A percentile compares a stretch with the other conserved stretches of the same genome.
phyloP scores from a whole-genome alignment of 768 basidiomycete species.

The Ramaria rubella region DNA sequence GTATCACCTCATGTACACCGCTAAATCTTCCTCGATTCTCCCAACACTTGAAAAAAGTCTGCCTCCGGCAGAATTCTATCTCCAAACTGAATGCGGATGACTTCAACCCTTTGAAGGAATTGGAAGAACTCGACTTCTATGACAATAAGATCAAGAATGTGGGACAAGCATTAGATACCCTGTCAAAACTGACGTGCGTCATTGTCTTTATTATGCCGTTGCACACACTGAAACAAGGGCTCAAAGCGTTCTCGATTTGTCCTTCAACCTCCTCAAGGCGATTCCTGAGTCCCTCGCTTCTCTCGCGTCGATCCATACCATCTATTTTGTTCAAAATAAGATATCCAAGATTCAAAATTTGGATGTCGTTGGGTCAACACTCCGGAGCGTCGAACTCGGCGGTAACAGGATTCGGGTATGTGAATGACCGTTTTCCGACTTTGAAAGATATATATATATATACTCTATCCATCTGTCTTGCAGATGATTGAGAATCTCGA shows the following conservation, averaged over 20 bases:
- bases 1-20: slow-evolving; percentile 53
- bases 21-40: slow-evolving; percentile 68
- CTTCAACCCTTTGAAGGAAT: slow-evolving; percentile 53
- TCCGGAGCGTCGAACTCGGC: slow-evolving; percentile 86
- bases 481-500: slow-evolving; percentile 88
- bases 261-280: slow-evolving; percentile 82
- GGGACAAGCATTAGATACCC: slow-evolving; percentile 55
- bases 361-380: slow-evolving; percentile 41
- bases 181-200: slow-evolving; percentile 52
- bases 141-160: slow-evolving; percentile 86
- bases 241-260: slow-evolving; percentile 76
- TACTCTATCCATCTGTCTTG: not conserved
- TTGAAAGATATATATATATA: not conserved
- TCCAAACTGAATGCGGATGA: slow-evolving; percentile 63
- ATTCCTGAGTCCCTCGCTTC: slow-evolving; percentile 57
- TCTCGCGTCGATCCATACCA: slow-evolving; percentile 58
- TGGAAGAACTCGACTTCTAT: slow-evolving; percentile 92
- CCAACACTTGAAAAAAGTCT: slow-evolving; percentile 58
- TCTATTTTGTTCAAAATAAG: slow-evolving; percentile 96
- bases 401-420: slow-evolving; percentile 87
- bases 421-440: slow-evolving; percentile 9
- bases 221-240: not conserved
- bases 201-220: not conserved
- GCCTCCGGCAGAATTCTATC: slow-evolving; percentile 83
- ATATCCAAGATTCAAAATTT: slow-evolving; percentile 75